Conservation (phyloP, 352 stramenopile species). For the Globisporangium emineosum region DNA sequence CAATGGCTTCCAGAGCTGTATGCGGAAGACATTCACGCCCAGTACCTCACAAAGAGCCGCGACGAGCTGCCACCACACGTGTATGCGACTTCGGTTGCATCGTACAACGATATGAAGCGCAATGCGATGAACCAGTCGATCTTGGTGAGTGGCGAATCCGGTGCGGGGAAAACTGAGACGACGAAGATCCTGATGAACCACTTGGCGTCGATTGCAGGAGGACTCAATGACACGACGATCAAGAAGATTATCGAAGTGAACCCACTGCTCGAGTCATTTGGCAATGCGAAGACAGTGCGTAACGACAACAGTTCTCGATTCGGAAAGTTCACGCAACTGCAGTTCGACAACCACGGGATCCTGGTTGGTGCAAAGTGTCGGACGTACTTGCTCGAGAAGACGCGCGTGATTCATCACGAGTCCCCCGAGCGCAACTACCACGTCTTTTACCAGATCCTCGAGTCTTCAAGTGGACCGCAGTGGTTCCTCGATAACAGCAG, state of each 20-base stretch:
- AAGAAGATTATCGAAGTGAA: constrained; percentile 95
- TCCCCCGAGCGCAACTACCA: constrained; percentile 93
- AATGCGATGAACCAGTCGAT: constrained; percentile 76
- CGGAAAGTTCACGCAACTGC: constrained; percentile 96
- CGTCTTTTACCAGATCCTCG: constrained; percentile 96
- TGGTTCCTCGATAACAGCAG: constrained; percentile 34
- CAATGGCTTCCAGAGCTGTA: constrained; percentile 87
- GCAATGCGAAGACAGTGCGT: constrained; percentile 96
- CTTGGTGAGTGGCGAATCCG: constrained; percentile 82
- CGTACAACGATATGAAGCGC: constrained; percentile 62
- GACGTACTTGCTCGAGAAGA: constrained; percentile 97
- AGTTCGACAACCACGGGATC: constrained; percentile 83
- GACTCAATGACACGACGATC: too few relatives aligned
- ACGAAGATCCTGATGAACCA: constrained; percentile 92
- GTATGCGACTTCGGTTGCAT: constrained; percentile 65
- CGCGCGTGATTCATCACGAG: constrained; percentile 91
- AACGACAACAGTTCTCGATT: constrained; percentile 97
- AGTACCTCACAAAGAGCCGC: constrained; percentile 54
- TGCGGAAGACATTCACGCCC: constrained; percentile 46
- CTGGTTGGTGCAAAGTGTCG: constrained; percentile 89
- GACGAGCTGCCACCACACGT: constrained; percentile 65
- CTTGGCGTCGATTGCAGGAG: constrained; percentile 67
- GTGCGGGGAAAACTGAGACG: constrained; percentile 93
- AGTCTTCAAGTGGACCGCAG: too few relatives aligned
- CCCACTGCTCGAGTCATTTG: constrained; percentile 97